Conservation (phyloP, 73 alveolate species). For the Effrenium voratum region DNA sequence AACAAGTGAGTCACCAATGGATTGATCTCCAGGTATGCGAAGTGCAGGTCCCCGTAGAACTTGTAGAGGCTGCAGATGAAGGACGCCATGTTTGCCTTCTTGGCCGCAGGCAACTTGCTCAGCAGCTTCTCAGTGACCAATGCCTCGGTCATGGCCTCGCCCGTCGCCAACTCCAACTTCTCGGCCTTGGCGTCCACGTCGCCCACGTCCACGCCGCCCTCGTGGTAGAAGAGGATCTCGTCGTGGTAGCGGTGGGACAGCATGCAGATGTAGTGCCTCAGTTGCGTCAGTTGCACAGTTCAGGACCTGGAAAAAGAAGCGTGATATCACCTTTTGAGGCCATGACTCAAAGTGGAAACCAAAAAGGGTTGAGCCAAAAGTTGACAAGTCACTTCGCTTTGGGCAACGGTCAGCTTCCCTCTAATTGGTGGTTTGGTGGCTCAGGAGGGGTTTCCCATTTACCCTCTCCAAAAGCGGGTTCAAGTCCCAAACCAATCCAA, state of each 20-base stretch:
- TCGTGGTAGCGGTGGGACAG: slow-evolving; percentile 65
- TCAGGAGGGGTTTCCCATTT: too few relatives aligned
- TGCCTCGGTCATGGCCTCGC: slow-evolving; percentile 78
- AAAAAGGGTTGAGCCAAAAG: too few relatives aligned
- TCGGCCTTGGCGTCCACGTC: slow-evolving; percentile 83
- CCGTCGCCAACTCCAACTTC: slow-evolving; percentile 65
- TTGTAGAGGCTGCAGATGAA: slow-evolving; percentile 71
- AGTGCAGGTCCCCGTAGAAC: slow-evolving; percentile 89
- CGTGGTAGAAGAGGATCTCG: slow-evolving; percentile 86
- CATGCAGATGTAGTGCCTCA: slow-evolving; percentile 91
- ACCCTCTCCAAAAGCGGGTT: too few relatives aligned
- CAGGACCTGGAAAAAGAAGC: too few relatives aligned
- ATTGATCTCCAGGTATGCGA: slow-evolving; percentile 89
- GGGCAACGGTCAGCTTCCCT: too few relatives aligned
- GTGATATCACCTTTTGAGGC: too few relatives aligned
- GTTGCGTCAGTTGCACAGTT: too few relatives aligned
- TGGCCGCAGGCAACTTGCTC: slow-evolving; percentile 43
- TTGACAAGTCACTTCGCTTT: too few relatives aligned
- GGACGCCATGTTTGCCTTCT: slow-evolving; percentile 78
- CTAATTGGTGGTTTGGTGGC: too few relatives aligned
- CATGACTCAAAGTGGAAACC: too few relatives aligned
- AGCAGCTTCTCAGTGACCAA: slow-evolving; percentile 51
- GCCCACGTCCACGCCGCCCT: slow-evolving; percentile 93
- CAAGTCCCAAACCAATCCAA: too few relatives aligned
- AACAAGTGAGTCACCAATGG: too few relatives aligned